phyloP scores from a whole-genome alignment of 148 eudicot species.

The Hydrangea macrophylla region DNA sequence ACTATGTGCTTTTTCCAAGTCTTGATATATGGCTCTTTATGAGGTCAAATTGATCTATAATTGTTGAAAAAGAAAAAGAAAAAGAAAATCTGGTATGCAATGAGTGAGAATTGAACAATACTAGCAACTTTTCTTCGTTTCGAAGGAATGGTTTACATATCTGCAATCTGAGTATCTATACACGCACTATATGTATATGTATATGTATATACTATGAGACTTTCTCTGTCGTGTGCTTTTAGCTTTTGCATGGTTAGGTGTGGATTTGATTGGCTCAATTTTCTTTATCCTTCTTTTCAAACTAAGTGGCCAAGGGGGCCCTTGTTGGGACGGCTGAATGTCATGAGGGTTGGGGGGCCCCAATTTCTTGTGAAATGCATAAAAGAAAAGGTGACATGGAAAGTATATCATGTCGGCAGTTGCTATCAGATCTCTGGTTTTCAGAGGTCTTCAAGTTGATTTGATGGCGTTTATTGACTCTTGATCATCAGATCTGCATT shows the following conservation, averaged over 20 bases:
- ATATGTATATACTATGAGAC: background rate
- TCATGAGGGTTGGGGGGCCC: constrained; percentile 12
- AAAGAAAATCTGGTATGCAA: background rate
- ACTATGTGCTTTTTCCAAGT: background rate
- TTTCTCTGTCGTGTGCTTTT: background rate
- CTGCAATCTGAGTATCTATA: background rate
- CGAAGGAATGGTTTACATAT: background rate
- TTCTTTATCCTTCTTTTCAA: background rate
- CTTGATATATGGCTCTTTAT: background rate
- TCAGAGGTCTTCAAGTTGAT: background rate
- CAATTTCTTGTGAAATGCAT: constrained; percentile 22
- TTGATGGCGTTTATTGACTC: background rate
- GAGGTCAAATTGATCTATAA: background rate
- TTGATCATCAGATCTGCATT: background rate
- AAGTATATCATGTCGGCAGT: background rate
- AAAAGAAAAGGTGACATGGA: background rate
- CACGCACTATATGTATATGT: background rate
- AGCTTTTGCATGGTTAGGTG: constrained; percentile 9
- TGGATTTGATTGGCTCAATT: constrained; percentile 2
- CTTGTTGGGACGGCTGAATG: constrained; percentile 6
- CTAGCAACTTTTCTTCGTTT: background rate
- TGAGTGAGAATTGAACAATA: background rate
- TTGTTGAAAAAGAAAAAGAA: constrained; percentile 3
- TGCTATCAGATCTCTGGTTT: constrained; percentile 12
- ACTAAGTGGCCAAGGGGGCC: constrained; percentile 10